Base-by-base conservation (phyloP, 2,329 filamentous ascomycete species). In the Aureobasidium sp. region DNA sequence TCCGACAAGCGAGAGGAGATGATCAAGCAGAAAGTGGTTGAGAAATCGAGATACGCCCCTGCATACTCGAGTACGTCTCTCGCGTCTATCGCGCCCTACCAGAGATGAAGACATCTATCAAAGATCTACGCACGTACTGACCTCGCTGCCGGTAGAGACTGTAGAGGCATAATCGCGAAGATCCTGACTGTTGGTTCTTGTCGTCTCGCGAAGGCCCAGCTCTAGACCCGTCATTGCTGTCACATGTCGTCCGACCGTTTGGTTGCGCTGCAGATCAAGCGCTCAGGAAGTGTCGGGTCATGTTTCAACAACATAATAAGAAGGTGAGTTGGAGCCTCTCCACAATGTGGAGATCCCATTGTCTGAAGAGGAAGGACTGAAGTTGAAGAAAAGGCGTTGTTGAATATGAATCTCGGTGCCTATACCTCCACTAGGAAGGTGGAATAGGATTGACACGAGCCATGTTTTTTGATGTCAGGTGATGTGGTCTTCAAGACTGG, bases 1-100 rank as follows among this genome's bases (percentile, higher is more conserved):
- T 19, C 50, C 50, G 50, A 54, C 37, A 54, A 31, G 50, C 50
- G 50, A 54, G 24, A 54, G 17, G 50, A 54, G 37, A 42, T 54
- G 22, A 19, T 11, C n/a, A 40, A 24, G 37, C 15, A 31, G 50
- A 17, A 19, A 15, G 22, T 42, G 50, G 50, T 31, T 54, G 50
- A 29, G 11, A 2, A 29, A n/a, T 45, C 42, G 45, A 29, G 24
- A 39, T 54, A 54, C 37, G 50, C 50, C 50, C 50, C 50, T 54
- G 50, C 50, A 54, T 54, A 31, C 37, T 12, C 31, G 31, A 11
- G 31, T 12, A 33, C 31, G n/a, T 31, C n/a, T 33, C 50, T n/a
- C 50, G 50, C 50, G 50, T 19, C 15, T 54, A 5, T 40, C 24
- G 37, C 35, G 50, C 35, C 35, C 37, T 54, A 54, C 35, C 8